A percentile compares a stretch with the other conserved stretches of the same genome.
Conservation (phyloP, 2,329 filamentous ascomycete genomes). For the Blumeria graminis region DNA sequence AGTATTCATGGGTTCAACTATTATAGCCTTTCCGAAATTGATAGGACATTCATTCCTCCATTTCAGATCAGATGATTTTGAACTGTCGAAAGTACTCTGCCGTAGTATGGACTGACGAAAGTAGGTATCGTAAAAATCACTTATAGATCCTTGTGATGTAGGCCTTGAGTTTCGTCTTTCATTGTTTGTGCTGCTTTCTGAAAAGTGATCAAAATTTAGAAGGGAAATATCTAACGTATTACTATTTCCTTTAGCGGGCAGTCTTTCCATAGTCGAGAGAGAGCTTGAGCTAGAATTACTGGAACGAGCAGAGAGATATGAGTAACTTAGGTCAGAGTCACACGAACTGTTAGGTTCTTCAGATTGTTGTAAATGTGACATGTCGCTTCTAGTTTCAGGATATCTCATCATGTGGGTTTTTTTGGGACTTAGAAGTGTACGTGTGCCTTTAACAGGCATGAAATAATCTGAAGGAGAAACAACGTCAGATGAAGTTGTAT, state of each 20-base stretch:
- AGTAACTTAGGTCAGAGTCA: background rate
- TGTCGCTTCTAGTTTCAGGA: background rate
- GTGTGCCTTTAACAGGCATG: background rate
- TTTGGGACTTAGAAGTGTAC: background rate
- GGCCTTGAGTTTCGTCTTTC: constrained; percentile 3
- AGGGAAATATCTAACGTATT: too few species aligned
- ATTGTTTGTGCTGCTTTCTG: background rate
- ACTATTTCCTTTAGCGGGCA: background rate
- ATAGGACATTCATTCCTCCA: background rate
- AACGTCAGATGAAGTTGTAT: background rate
- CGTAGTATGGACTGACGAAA: constrained; percentile 6
- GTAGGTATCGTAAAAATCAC: constrained; percentile 10
- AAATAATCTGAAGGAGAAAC: background rate
- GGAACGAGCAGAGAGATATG: background rate
- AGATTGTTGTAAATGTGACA: background rate
- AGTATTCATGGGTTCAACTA: too few species aligned
- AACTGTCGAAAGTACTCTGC: background rate
- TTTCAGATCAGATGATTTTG: background rate
- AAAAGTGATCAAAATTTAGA: background rate
- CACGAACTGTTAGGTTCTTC: background rate
- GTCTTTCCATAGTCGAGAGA: background rate
- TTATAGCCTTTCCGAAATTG: too few species aligned
- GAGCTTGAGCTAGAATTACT: background rate
- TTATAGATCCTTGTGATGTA: constrained; percentile 4
- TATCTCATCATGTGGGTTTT: background rate